Evolutionary conservation across 148 eudicot species (phyloP).

Genomic region (Persicaria maculosa): DNA sequence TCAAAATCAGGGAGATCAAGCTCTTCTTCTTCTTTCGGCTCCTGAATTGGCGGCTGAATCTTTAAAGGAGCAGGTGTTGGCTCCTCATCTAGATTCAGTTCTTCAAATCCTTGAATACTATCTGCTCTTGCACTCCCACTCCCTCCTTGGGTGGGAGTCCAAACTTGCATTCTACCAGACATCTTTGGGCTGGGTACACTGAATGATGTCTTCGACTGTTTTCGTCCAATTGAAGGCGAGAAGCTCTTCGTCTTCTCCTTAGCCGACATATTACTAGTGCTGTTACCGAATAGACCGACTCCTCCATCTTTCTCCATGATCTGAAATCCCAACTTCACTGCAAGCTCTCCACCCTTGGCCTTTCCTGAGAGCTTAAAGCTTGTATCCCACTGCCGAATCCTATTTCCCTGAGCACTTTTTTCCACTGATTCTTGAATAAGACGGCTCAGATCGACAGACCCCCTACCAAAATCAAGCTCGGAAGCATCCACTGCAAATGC

Average conservation of each 20-base stretch:
- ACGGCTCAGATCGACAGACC: slow-evolving; percentile 61
- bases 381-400: slow-evolving; percentile 83
- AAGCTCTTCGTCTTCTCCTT: slow-evolving; percentile 29
- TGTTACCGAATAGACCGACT: slow-evolving; percentile 32
- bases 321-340: slow-evolving; percentile 76
- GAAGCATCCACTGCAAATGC: slow-evolving; percentile 72
- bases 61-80: slow-evolving; percentile 23
- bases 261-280: slow-evolving; percentile 21
- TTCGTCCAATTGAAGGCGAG: slow-evolving; percentile 50
- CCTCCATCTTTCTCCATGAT: slow-evolving; percentile 97
- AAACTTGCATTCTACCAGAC: slow-evolving; percentile 40
- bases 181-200: slow-evolving; percentile 88
- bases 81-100: slow-evolving; percentile 79
- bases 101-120: slow-evolving; percentile 59
- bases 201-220: slow-evolving; percentile 75
- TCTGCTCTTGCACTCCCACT: slow-evolving; percentile 27
- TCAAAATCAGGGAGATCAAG: slow-evolving; percentile 70
- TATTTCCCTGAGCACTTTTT: slow-evolving; percentile 53
- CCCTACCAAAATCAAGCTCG: slow-evolving; percentile 81
- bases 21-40: slow-evolving; percentile 45
- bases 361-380: slow-evolving; percentile 68
- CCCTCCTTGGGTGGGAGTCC: slow-evolving; percentile 55
- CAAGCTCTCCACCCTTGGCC: slow-evolving; percentile 83
- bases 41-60: slow-evolving; percentile 20
- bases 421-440: slow-evolving; percentile 72